A percentile compares a stretch with the other conserved stretches of the same genome.
These are phyloP conservation scores for Ceratocystiopsis brevicomis DNA, from an alignment of 2,329 filamentous ascomycete species.

Conservation along the genomic window DNA sequence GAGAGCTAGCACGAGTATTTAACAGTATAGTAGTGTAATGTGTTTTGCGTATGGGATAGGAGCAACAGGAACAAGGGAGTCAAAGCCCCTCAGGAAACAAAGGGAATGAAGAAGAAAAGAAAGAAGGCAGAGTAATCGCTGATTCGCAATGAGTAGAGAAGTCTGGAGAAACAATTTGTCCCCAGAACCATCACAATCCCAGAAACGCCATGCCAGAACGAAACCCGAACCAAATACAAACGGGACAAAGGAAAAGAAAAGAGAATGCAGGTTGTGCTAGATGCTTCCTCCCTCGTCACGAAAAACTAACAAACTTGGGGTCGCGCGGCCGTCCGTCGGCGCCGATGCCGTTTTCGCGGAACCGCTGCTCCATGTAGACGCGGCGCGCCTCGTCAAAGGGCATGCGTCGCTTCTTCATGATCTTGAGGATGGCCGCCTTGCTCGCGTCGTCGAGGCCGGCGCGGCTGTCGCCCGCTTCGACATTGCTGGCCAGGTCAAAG, in stretches of 20 bases:
- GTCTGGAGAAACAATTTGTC: too few species aligned
- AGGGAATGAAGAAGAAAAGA: too few species aligned
- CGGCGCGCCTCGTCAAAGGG: conserved; percentile 81
- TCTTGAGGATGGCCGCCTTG: conserved; percentile 66
- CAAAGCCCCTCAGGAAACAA: too few species aligned
- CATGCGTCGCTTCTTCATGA: conserved; percentile 75
- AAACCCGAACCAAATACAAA: not conserved
- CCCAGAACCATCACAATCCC: too few species aligned
- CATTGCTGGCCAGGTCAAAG: conserved; percentile 68
- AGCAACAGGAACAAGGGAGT: too few species aligned
- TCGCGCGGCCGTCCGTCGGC: conserved; percentile 74
- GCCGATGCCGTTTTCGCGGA: conserved; percentile 74
- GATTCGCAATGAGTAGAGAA: too few species aligned
- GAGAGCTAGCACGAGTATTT: too few species aligned
- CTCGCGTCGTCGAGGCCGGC: conserved; percentile 62
- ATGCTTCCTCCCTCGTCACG: conserved; percentile 21
- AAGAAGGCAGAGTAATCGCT: too few species aligned
- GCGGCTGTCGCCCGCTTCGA: conserved; percentile 60
- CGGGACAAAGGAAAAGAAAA: not conserved
- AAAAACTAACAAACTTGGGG: conserved; percentile 92
- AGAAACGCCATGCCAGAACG: not conserved
- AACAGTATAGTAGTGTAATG: too few species aligned
- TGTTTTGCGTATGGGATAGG: too few species aligned
- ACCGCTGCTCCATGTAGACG: conserved; percentile 68
- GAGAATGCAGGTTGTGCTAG: not conserved